Conservation (phyloP, 2,329 filamentous ascomycete species). For the Apiospora koreana region DNA sequence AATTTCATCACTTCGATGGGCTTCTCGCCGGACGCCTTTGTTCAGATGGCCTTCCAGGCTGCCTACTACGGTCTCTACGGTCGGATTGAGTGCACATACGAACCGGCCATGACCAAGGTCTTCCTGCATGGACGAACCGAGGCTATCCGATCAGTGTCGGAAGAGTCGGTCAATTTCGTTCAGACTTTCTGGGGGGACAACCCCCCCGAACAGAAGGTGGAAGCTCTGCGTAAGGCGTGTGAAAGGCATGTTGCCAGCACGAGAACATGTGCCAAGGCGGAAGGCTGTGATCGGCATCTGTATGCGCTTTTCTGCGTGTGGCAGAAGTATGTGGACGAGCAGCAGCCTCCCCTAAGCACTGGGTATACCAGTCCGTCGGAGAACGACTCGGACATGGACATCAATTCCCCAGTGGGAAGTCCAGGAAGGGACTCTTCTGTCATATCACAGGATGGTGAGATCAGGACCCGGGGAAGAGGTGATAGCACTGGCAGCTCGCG, state of each 20-base stretch:
- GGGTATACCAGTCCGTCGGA: constrained; percentile 65
- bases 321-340: constrained; percentile 84
- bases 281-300: constrained; percentile 89
- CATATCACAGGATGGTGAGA: constrained; percentile 42
- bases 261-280: constrained; percentile 81
- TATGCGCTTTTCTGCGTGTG: constrained; percentile 94
- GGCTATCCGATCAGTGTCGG: constrained; percentile 83
- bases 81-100: constrained; percentile 90
- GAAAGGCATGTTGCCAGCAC: constrained; percentile 80
- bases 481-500: constrained; percentile 54
- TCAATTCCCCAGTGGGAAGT: constrained; percentile 50
- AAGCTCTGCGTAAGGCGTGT: constrained; percentile 80
- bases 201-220: constrained; percentile 78
- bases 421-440: constrained; percentile 54
- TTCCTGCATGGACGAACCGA: constrained; percentile 94
- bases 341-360: constrained; percentile 57
- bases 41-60: constrained; percentile 98
- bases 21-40: constrained; percentile 94
- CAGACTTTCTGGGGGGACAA: constrained; percentile 95
- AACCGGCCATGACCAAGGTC: constrained; percentile 96
- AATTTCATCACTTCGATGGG: constrained; percentile 98
- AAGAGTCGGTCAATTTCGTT: constrained; percentile 84
- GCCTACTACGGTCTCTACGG: constrained; percentile 98
- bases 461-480: constrained; percentile 46
- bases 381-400: constrained; percentile 48